Conservation (phyloP, 2,329 filamentous ascomycete genomes). For the Paraphaeosphaeria sporulosa region DNA sequence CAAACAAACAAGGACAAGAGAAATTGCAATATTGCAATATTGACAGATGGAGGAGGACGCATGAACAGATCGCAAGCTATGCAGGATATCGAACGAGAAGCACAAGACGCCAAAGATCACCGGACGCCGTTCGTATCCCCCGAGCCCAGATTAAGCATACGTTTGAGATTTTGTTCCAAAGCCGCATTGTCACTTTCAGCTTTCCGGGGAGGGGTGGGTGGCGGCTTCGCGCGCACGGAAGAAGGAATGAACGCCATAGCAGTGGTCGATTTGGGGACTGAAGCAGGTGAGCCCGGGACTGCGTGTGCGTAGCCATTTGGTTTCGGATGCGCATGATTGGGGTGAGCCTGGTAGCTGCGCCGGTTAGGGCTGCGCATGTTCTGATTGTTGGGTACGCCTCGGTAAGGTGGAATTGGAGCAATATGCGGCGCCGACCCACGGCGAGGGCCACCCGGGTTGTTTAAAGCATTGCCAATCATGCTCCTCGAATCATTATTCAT, state of each 20-base stretch:
- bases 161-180: conserved; percentile 47
- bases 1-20: conserved; percentile 22
- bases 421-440: conserved; percentile 38
- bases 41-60: conserved; percentile 29
- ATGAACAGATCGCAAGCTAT: conserved; percentile 30
- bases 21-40: conserved; percentile 31
- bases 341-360: conserved; percentile 32
- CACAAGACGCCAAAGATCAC: conserved; percentile 22
- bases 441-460: conserved; percentile 25
- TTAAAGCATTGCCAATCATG: conserved; percentile 24
- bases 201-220: conserved; percentile 24
- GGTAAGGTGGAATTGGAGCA: conserved; percentile 31
- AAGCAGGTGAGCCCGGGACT: conserved; percentile 18
- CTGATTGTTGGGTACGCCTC: conserved; percentile 33
- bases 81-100: conserved; percentile 31
- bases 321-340: conserved; percentile 32
- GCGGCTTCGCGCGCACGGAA: conserved; percentile 46
- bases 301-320: conserved; percentile 21
- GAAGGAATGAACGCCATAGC: conserved; percentile 47
- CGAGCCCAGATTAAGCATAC: conserved; percentile 43
- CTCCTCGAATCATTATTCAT: conserved; percentile 29
- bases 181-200: conserved; percentile 30
- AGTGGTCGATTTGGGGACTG: conserved; percentile 31
- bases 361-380: conserved; percentile 32
- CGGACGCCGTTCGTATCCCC: conserved; percentile 32